Percentiles rank a stretch among this genome's conserved stretches.
Evolutionary conservation across 2,329 filamentous ascomycete species (phyloP).

Genomic region (Microsporum audouinii): DNA sequence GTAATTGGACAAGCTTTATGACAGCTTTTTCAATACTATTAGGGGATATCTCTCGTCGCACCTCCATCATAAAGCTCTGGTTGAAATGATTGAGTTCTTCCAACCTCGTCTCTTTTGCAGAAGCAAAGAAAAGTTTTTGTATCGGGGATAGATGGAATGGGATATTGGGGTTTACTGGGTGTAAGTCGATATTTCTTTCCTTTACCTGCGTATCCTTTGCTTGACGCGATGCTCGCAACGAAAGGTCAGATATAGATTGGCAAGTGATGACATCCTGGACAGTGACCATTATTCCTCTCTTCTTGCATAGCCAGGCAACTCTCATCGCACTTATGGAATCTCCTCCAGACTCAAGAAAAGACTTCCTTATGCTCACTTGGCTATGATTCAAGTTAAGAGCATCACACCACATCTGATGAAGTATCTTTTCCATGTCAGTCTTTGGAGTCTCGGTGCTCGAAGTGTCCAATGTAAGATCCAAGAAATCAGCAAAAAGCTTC

Average conservation of each 20-base stretch:
- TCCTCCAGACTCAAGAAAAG: constrained; percentile 6
- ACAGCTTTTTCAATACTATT: not conserved
- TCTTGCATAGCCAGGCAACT: not conserved
- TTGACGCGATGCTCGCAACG: not conserved
- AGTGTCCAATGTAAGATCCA: no score
- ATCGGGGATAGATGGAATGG: not conserved
- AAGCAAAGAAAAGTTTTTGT: not conserved
- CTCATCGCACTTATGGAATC: not conserved
- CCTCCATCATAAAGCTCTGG: constrained; percentile 7
- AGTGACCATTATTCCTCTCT: not conserved
- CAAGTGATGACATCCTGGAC: not conserved
- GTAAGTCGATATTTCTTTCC: not conserved
- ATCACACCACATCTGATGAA: not conserved
- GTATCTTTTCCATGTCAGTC: not conserved
- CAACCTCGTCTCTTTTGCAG: no score
- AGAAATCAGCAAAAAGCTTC: no score
- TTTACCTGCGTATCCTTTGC: not conserved
- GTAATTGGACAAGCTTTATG: not conserved
- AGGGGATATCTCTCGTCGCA: not conserved
- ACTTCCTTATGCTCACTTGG: constrained; percentile 4
- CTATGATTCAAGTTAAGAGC: constrained; percentile 34
- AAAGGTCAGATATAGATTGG: not conserved
- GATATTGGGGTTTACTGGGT: not conserved
- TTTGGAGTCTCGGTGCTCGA: not conserved
- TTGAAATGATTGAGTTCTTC: not conserved